Conservation (phyloP, 2,329 filamentous ascomycete species). For the Colletotrichum paranaense region DNA sequence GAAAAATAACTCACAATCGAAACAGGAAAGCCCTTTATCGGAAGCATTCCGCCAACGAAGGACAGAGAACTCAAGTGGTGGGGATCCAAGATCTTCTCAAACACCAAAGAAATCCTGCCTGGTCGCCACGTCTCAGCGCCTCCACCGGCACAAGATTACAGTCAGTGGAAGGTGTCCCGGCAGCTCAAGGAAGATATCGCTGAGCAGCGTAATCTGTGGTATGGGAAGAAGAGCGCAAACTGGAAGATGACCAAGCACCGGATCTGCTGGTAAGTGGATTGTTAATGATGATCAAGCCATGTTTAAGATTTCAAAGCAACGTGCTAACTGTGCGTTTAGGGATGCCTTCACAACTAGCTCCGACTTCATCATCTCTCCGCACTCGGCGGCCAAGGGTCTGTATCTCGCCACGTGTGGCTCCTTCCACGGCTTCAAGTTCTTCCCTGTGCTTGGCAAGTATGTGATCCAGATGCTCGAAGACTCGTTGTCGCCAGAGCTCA, state of each 20-base stretch:
- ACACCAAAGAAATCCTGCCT: slow-evolving; percentile 63
- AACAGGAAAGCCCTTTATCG: slow-evolving; percentile 64
- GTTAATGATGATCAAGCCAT: background rate
- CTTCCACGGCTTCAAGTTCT: slow-evolving; percentile 76
- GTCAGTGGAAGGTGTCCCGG: slow-evolving; percentile 70
- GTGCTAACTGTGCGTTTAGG: slow-evolving; percentile 52
- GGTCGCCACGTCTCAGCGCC: slow-evolving; percentile 67
- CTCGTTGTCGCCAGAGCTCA: slow-evolving; percentile 54
- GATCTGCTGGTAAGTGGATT: slow-evolving; percentile 71
- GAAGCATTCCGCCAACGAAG: slow-evolving; percentile 65
- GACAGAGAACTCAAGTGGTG: slow-evolving; percentile 68
- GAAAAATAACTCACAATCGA: slow-evolving; percentile 41
- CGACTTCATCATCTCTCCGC: slow-evolving; percentile 72
- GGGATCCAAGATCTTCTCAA: slow-evolving; percentile 70
- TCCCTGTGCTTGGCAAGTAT: slow-evolving; percentile 73
- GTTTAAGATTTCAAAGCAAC: background rate
- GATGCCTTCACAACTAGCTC: slow-evolving; percentile 72
- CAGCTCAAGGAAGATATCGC: slow-evolving; percentile 68
- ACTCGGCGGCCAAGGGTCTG: slow-evolving; percentile 61
- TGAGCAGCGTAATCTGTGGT: slow-evolving; percentile 68
- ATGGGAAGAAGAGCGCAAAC: slow-evolving; percentile 63
- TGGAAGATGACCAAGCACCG: slow-evolving; percentile 73
- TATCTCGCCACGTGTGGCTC: slow-evolving; percentile 74
- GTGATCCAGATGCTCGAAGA: slow-evolving; percentile 66
- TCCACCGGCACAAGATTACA: slow-evolving; percentile 66